Conservation (phyloP, 192 early-diverging fungal species). For the Mortierella alpina region DNA sequence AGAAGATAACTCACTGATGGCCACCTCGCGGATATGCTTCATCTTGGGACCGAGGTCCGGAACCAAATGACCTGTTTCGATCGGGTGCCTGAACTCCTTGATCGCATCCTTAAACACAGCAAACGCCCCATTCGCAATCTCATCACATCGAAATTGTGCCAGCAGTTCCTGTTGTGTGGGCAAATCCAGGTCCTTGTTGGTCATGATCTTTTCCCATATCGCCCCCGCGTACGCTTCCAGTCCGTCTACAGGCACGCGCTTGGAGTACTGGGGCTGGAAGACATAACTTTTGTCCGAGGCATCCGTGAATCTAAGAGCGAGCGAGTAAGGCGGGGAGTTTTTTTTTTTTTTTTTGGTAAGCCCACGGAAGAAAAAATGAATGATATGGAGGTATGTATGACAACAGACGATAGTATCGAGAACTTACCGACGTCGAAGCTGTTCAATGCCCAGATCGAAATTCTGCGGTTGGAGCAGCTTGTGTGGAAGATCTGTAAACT, state of each 20-base stretch:
- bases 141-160: slow-evolving; percentile 99
- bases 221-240: slow-evolving; percentile 88
- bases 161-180: slow-evolving; percentile 98
- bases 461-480: slow-evolving; percentile 83
- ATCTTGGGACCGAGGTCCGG: slow-evolving; percentile 77
- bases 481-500: slow-evolving; percentile 90
- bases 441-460: slow-evolving; percentile 77
- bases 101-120: slow-evolving; percentile 71
- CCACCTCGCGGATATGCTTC: slow-evolving; percentile 62
- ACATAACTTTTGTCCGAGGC: slow-evolving; percentile 76
- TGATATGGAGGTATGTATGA: neutral
- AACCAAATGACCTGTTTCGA: slow-evolving; percentile 83
- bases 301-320: slow-evolving; percentile 72
- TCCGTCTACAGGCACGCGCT: slow-evolving; percentile 96
- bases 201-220: slow-evolving; percentile 91
- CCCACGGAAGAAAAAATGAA: neutral
- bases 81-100: slow-evolving; percentile 67
- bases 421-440: slow-evolving; percentile 71
- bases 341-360: too few relatives aligned
- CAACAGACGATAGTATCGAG: neutral
- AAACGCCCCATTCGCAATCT: slow-evolving; percentile 85
- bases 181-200: slow-evolving; percentile 95
- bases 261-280: slow-evolving; percentile 86
- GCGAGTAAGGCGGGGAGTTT: neutral
- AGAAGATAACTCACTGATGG: slow-evolving; percentile 55